Evolutionary conservation across 2,329 filamentous ascomycete species (phyloP), one percentile per base, ranked within the genome.

Genomic region (Cadophora luteo-olivacea): DNA sequence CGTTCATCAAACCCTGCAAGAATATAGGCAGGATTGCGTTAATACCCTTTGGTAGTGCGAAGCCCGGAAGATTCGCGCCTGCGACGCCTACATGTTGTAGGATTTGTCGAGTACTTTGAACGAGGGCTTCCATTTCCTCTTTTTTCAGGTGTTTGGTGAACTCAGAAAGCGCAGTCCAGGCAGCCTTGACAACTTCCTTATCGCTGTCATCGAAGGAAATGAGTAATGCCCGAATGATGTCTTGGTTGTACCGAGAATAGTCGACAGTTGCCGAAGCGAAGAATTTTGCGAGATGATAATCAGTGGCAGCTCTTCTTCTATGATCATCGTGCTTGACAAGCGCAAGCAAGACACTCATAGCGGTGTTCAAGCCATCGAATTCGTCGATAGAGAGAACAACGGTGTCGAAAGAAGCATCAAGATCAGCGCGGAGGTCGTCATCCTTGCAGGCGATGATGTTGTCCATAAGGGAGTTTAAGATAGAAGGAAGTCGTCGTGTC

Each of bases 1-100:
- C 97, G 76, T 99, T 98, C 91, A 99, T 97, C 73, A 99, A 86
- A 81, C 96, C 96, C 79, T 99, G 97, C 77, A 98, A 81, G 87
- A 99, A 98, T 73, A 99, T 98, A 1, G 97, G 96, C 70, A 99
- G 82, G 72, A 99, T 91, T 71, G 96, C 94, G 77, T 94, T 97
- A 84, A 99, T 97, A 70, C 97, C 97, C 87, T 98, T 99, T 1
- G 95, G 96, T 67, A 98, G 83, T 75, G 89, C 86, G 82, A 99
- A 99, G 45, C 96, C 97, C 49, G 94, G 89, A 58, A 99, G 84
- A 76, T 94, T 91, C 51, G 90, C 87, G 33, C 96, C 96, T 52
- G 94, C 84, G 55, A 97, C 92, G 74, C 97, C 96, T 58, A 98
- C 92, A 76, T 95, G 93, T 73, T 92, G 90, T 65, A 99, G 85